Evolutionary conservation across 1,284 basidiomycete species (phyloP), one percentile per base, ranked within the genome.

Genomic region (Pterula multifida): DNA sequence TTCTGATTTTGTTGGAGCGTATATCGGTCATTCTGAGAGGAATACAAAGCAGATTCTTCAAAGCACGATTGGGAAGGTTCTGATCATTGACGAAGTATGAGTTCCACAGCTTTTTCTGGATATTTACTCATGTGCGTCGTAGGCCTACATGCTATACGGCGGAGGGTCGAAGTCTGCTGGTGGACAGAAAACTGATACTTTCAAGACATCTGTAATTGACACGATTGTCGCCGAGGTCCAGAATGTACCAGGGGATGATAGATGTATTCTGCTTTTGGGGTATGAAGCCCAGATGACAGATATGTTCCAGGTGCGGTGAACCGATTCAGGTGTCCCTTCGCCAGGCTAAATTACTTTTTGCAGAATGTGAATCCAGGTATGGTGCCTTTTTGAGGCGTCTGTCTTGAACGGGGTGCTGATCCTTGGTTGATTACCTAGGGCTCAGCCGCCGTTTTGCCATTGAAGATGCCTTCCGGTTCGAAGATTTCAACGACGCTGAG

Each of bases 161-260:
- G 70, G 72, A 48, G 59, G 60, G 2, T 58, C 61, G 3, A 60
- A 57, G 2, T 59, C 61, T 48, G 63, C 57, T 3, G 45, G 45
- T 13, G 45, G 45, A 23, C 55, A 45, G 13, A 54, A 58, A 22
- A 59, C 47, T 25, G 78, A 83, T 55, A 59, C 65, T 0, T 84
- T 65, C 63, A 83, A 81, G 58, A 79, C 77, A 1, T 69, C 79
- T 0, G 82, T 84, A 39, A 79, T 85, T 48, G 81, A 84, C 54
- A 83, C 82, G 1, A 76, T 84, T 49, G 81, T 84, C 0, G 81
- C 82, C 0, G 81, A 83, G 58, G 73, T 84, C 4, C 82, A 85
- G 56, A 80, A 71, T 49, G 69, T 70, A 1, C 77, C 78, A 0
- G 80, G 81, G 0, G 81, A 85, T 52, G 81, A 84, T 56, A 71